Percentiles rank a stretch among this genome's conserved stretches.
phyloP scores from a whole-genome alignment of 345 rosid species.

The Linum lewisii region DNA sequence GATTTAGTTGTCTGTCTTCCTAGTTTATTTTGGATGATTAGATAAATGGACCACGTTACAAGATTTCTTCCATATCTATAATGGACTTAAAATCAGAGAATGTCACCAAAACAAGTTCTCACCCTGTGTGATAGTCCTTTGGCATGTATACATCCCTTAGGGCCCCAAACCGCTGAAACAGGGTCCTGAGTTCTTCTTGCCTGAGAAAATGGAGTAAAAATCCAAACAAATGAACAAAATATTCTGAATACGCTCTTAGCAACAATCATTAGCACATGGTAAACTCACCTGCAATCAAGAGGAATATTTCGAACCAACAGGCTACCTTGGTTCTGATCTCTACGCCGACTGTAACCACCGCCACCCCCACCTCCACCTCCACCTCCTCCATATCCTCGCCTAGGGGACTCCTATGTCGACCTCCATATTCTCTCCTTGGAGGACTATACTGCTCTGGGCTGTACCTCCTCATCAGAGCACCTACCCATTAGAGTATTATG shows the following conservation, averaged over 20 bases:
- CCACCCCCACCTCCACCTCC: slow-evolving; percentile 36
- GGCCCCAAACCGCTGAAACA: slow-evolving; percentile 80
- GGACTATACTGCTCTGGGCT: slow-evolving; percentile 75
- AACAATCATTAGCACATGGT: neutral
- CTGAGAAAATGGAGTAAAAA: slow-evolving; percentile 29
- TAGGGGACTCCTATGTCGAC: slow-evolving; percentile 68
- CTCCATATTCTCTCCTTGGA: slow-evolving; percentile 87
- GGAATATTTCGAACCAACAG: slow-evolving; percentile 91
- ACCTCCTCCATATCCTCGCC: slow-evolving; percentile 47
- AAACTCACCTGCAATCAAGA: slow-evolving; percentile 70
- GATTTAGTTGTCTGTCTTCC: neutral
- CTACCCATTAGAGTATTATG: neutral
- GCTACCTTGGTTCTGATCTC: slow-evolving; percentile 65
- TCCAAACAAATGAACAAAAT: slow-evolving; percentile 2
- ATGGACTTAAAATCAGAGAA: neutral
- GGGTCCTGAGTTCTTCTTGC: slow-evolving; percentile 75
- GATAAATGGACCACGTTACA: neutral
- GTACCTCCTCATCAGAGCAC: slow-evolving; percentile 67
- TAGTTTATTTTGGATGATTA: neutral
- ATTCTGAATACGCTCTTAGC: neutral
- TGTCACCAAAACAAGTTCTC: slow-evolving; percentile 13
- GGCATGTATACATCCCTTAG: slow-evolving; percentile 94
- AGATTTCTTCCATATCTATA: neutral
- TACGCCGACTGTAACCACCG: slow-evolving; percentile 70
- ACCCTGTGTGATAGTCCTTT: slow-evolving; percentile 90